phyloP scores from a whole-genome alignment of 176 grass and related monocot genomes.

The Triticum timopheevii region DNA sequence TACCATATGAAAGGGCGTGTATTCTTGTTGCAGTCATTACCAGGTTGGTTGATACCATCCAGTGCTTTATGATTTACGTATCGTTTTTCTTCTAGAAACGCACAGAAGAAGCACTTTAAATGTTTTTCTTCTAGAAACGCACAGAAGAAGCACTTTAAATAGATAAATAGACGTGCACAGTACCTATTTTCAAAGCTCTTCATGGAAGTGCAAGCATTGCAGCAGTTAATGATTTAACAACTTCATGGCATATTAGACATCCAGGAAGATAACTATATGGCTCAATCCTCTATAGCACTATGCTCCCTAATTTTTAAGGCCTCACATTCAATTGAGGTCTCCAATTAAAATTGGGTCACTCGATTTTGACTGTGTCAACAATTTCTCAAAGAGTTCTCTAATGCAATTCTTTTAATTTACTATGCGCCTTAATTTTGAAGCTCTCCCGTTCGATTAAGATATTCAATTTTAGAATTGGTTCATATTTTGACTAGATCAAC shows the following conservation, averaged over 20 bases:
- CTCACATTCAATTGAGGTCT: too few relatives aligned
- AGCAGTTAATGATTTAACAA: constrained; percentile 13
- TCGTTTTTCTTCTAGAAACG: constrained; percentile 11
- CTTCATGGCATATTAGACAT: neutral
- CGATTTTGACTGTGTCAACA: too few relatives aligned
- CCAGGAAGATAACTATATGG: constrained; percentile 8
- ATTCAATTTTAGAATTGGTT: too few relatives aligned
- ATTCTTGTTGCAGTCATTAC: neutral
- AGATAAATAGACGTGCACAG: neutral
- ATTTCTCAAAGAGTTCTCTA: too few relatives aligned
- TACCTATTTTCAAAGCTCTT: constrained; percentile 4
- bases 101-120: constrained; percentile 9
- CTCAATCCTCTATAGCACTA: too few relatives aligned
- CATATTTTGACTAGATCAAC: too few relatives aligned
- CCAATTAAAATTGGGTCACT: too few relatives aligned
- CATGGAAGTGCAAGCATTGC: neutral
- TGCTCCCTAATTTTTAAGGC: too few relatives aligned
- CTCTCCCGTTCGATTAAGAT: too few relatives aligned
- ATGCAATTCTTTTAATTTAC: too few relatives aligned
- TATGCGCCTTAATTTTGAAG: too few relatives aligned
- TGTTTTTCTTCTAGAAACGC: constrained; percentile 20
- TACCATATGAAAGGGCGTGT: neutral
- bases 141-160: neutral
- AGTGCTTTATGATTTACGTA: constrained; percentile 6
- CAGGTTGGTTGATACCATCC: neutral